Evolutionary conservation across 306 rosid genomes (phyloP), one percentile per base, ranked within the genome.

Genomic region (Prunus davidiana): DNA sequence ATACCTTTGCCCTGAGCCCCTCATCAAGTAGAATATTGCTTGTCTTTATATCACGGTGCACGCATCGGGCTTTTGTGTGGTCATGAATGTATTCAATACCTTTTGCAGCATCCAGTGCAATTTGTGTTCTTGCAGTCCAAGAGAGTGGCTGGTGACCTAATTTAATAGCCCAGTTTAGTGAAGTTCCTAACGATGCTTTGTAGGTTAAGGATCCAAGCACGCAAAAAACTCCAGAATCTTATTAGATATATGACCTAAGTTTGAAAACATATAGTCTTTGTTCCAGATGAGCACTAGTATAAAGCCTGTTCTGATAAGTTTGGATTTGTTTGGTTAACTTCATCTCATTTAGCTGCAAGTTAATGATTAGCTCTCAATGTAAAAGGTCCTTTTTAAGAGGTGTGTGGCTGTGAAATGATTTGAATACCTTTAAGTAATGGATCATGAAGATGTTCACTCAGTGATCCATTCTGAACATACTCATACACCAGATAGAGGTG

Each of bases 1-100:
- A 34, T 79, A 91, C 98, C 97, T 91, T 93, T 47, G 96, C 98
- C 82, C 89, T 84, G 6, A 86, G 85, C 51, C 85, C 87, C 34
- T 84, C 85, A 52, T 91, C 97, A 47, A 93, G 97, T 46, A 93
- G 97, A 55, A 93, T 87, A 77, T 91, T 91, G 57, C 88, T 83
- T 8, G 96, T 91, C 87, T 91, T 93, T 73, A 93, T 84, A 46
- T 91, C 97, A 13, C 96, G 93, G 65, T 91, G 98, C 46, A 93
- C 98, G 69, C 90, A 93, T 67, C 86, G 82, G 1, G 82, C 79
- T 86, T 88, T 91, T 3, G 96, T 93, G 80, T 91, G 91, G 80
- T 93, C 96, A 50, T 90, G 96, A 76, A 93, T 91, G 78, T 93
- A 93, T 70, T 91, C 98, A 15, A 93, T 79, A 24, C 98, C 98